Base-by-base conservation (phyloP, 306 rosid species). In the Coriaria nepalensis region DNA sequence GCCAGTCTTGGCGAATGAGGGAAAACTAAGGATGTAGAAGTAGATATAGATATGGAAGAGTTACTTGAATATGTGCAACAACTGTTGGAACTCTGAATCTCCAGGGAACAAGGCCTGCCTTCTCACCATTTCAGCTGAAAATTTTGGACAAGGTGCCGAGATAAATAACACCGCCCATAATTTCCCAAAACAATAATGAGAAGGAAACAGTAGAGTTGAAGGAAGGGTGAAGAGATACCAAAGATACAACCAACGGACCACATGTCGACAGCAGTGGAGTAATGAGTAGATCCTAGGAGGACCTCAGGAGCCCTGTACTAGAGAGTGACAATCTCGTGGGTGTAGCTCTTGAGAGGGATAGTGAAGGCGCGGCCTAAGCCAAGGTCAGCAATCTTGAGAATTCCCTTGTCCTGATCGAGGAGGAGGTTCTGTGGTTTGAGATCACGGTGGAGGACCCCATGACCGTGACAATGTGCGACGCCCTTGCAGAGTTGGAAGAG, bases 211-310 rank as follows among this genome's bases (percentile, higher is more conserved):
- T 6, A 40, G 12, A 8, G 6, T 2, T 8, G 50, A 36, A 43
- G 5, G 9, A 5, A 37, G 45, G 5, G 13, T 5, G 39, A 46
- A 8, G 38, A 11, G 40, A 29, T 36, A 75, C 94, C 95, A 10
- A 90, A 90, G 11, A 90, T 90, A 64, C 97, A 90, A 5, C 97
- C 97, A 35, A 84, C 97, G 6, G 95, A 90, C 96, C 96, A 88
- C 64, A 88, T 88, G 56, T 88, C 96, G 37, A 88, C 96, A 3
- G 75, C 93, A 20, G 96, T 88, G 49, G 96, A 88, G 66, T 88
- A 88, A 41, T 81, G 93, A 2, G 93, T 64, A 10, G 95, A 76
- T 10, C 97, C 97, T 5, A 90, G 82, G 33, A 90, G 68, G 55
- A 90, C 95, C 76, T 90, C 95, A 0, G 97, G 97, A 0, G 95